Percentiles rank a stretch among this genome's conserved stretches.
Evolutionary conservation across 768 basidiomycete genomes (phyloP).

Genomic region (Mycena alexandri): DNA sequence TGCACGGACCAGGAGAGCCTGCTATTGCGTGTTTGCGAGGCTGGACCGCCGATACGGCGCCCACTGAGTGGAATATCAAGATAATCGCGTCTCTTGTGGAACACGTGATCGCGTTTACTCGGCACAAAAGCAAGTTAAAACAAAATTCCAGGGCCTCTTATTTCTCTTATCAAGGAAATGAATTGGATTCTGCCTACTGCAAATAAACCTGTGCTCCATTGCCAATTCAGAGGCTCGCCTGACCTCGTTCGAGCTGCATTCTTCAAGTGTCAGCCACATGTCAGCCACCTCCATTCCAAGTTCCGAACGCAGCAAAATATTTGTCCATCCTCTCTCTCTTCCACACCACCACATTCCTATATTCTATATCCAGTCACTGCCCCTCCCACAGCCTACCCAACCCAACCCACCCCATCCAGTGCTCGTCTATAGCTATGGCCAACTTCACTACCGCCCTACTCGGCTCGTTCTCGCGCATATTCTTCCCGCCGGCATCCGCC

Average conservation of each 20-base stretch:
- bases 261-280: constrained; percentile 14
- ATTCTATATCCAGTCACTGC: constrained; percentile 16
- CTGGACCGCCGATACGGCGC: no score
- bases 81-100: no score
- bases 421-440: constrained; percentile 12
- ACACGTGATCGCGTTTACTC: no score
- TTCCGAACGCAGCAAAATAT: neutral
- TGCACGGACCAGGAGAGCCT: no score
- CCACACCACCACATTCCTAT: constrained; percentile 21
- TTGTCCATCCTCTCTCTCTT: constrained; percentile 12
- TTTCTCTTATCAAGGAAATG: no score
- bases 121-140: no score
- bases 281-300: constrained; percentile 3
- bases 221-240: neutral
- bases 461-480: constrained; percentile 35
- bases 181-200: no score
- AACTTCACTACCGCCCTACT: constrained; percentile 33
- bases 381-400: neutral
- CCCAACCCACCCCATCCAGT: no score
- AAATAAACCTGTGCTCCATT: neutral
- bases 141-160: no score
- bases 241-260: constrained; percentile 6
- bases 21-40: no score
- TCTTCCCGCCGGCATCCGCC: constrained; percentile 10
- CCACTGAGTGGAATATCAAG: no score